Base-by-base conservation (phyloP, 1,139 yeast genomes). In the Pichia sp. region DNA sequence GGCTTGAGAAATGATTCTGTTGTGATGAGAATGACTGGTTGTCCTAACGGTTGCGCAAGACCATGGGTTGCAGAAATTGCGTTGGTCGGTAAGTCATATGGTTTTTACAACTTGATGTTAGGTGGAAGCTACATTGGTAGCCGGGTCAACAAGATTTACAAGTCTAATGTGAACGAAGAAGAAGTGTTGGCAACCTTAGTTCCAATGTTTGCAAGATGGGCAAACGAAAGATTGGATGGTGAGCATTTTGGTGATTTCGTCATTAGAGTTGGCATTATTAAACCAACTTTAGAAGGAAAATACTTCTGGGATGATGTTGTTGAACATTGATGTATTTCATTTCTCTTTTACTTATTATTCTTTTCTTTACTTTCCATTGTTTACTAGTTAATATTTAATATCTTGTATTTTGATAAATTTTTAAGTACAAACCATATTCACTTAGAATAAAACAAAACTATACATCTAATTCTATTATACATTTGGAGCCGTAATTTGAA, bases 1-100 rank as follows among this genome's bases (percentile, higher is more conserved):
- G 99, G 99, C 6, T 80, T 93, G 64, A 87, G 97, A 70, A 97
- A 90, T 67, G 98, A 93, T 71, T 85, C 96, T 8, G 80, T 93
- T 62, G 96, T 90, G 36, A 88, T 93, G 96, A 84, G 99, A 75
- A 92, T 93, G 97, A 90, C 98, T 46, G 99, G 99, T 59, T 93
- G 99, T 79, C 97, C 98, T 56, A 93, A 93, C 71, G 99, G 98
- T 62, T 93, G 99, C 78, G 93, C 99, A 31, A 84, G 99, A 72
- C 98, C 98, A 26, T 93, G 97, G 97, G 75, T 93, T 54, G 98
- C 97, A 3, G 99, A 93, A 72, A 84, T 93, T 56, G 98, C 98
- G 0, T 78, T 90, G 58, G 96, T 93, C 54, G 99, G 99, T 72
- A 93, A 93, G 72, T 97, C 98, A 0, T 82, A 78, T 59, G 96